Evolutionary conservation across 176 grass and related monocot genomes (phyloP).

Genomic region (Oryza punctata): DNA sequence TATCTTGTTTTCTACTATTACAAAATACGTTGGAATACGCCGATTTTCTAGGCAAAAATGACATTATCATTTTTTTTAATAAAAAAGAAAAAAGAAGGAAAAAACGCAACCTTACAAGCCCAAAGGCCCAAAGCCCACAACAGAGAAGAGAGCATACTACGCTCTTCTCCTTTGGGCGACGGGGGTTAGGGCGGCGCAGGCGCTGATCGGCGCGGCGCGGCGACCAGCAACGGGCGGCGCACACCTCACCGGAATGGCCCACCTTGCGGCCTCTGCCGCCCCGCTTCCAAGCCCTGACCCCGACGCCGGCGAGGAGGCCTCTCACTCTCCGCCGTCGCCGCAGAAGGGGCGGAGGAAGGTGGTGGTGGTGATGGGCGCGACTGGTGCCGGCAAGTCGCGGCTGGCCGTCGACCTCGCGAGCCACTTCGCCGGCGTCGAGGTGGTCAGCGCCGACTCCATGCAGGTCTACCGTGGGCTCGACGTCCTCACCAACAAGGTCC

Average conservation of each 20-base stretch:
- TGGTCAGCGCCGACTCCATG: conserved; percentile 95
- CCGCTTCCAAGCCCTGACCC: conserved; percentile 17
- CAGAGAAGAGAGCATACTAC: conserved; percentile 61
- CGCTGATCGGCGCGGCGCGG: no score
- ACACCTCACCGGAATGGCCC: conserved; percentile 31
- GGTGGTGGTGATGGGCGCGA: conserved; percentile 89
- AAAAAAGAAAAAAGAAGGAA: neutral
- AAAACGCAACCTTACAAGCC: neutral
- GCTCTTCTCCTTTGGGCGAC: neutral
- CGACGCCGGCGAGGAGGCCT: neutral
- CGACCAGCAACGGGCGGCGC: no score
- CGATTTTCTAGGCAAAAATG: neutral
- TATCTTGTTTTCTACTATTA: no score
- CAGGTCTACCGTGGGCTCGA: conserved; percentile 86
- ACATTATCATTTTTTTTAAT: neutral
- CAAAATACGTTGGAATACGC: no score
- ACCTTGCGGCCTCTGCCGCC: conserved; percentile 5
- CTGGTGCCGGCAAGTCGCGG: conserved; percentile 86
- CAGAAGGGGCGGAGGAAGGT: conserved; percentile 46
- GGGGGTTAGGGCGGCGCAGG: no score
- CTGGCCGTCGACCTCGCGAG: conserved; percentile 78
- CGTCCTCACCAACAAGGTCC: conserved; percentile 85
- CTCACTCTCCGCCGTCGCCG: neutral
- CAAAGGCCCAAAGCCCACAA: neutral
- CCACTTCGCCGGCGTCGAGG: conserved; percentile 70